Percentiles rank a stretch among this genome's conserved stretches.
Conservation (phyloP, 2,329 filamentous ascomycete genomes). For the Clonostachys byssicola region DNA sequence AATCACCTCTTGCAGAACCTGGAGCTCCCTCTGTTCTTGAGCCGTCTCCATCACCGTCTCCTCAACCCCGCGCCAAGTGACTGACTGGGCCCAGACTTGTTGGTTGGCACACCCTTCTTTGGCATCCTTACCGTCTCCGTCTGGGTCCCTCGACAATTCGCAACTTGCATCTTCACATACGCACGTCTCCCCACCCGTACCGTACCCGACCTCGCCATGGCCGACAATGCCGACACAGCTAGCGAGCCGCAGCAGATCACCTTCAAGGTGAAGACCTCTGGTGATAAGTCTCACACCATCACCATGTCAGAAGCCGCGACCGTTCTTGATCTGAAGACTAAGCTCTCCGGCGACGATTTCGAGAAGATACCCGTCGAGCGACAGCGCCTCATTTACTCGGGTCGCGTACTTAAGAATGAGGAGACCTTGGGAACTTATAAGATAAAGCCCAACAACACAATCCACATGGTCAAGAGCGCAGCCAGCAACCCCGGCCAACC, state of each 20-base stretch:
- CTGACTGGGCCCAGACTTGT: no score
- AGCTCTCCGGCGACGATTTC: slow-evolving; percentile 75
- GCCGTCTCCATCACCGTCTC: no score
- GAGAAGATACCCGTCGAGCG: slow-evolving; percentile 84
- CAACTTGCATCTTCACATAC: background rate
- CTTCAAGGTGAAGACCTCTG: slow-evolving; percentile 98
- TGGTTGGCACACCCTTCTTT: no score
- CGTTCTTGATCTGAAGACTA: slow-evolving; percentile 83
- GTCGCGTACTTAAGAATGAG: slow-evolving; percentile 91
- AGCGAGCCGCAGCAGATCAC: slow-evolving; percentile 78
- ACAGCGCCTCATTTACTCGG: slow-evolving; percentile 96
- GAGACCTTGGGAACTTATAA: slow-evolving; percentile 84
- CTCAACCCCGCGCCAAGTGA: no score
- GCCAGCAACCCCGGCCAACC: slow-evolving; percentile 68
- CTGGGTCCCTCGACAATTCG: background rate
- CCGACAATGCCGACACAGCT: slow-evolving; percentile 56
- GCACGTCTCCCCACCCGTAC: background rate
- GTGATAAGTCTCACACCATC: slow-evolving; percentile 78
- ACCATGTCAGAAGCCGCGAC: slow-evolving; percentile 74
- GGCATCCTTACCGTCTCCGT: slow-evolving; percentile 1
- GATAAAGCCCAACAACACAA: slow-evolving; percentile 92
- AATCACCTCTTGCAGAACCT: no score
- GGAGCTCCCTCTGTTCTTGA: no score
- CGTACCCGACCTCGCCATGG: slow-evolving; percentile 40
- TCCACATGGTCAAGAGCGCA: slow-evolving; percentile 95